Conservation (phyloP, 805 yeast genomes). For the Ogataea zsoltii region DNA sequence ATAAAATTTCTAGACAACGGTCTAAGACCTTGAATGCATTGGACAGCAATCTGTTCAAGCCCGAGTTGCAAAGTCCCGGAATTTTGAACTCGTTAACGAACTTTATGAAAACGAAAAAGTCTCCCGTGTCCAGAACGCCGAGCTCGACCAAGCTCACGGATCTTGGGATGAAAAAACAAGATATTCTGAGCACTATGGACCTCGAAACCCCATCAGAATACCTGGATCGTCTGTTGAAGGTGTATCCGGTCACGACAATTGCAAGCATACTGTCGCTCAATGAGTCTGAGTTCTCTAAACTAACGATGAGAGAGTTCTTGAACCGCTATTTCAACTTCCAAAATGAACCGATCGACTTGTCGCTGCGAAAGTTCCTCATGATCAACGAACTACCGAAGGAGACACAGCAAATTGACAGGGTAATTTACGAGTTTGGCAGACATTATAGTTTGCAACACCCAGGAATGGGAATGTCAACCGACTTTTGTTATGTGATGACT, state of each 20-base stretch:
- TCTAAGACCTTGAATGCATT: slow-evolving; percentile 35
- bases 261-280: slow-evolving; percentile 32
- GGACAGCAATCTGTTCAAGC: slow-evolving; percentile 18
- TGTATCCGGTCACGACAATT: slow-evolving; percentile 27
- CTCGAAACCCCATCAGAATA: slow-evolving; percentile 35
- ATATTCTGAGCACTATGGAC: slow-evolving; percentile 11
- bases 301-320: slow-evolving; percentile 26
- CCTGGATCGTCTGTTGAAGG: slow-evolving; percentile 32
- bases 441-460: slow-evolving; percentile 49
- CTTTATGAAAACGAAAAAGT: slow-evolving; percentile 28
- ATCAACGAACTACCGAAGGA: slow-evolving; percentile 65
- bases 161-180: slow-evolving; percentile 4
- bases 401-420: slow-evolving; percentile 74
- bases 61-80: slow-evolving; percentile 20
- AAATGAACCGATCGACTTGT: slow-evolving; percentile 62
- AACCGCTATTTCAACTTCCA: slow-evolving; percentile 47
- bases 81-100: slow-evolving; percentile 31
- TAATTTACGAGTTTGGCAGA: slow-evolving; percentile 56
- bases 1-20: slow-evolving; percentile 28
- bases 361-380: slow-evolving; percentile 60
- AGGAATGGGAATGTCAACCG: slow-evolving; percentile 38
- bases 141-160: slow-evolving; percentile 8
- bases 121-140: slow-evolving; percentile 6
- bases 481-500: slow-evolving; percentile 61
- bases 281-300: slow-evolving; percentile 31